Evolutionary conservation across 2,329 filamentous ascomycete species (phyloP).

Genomic region (Aspergillus amoenus): DNA sequence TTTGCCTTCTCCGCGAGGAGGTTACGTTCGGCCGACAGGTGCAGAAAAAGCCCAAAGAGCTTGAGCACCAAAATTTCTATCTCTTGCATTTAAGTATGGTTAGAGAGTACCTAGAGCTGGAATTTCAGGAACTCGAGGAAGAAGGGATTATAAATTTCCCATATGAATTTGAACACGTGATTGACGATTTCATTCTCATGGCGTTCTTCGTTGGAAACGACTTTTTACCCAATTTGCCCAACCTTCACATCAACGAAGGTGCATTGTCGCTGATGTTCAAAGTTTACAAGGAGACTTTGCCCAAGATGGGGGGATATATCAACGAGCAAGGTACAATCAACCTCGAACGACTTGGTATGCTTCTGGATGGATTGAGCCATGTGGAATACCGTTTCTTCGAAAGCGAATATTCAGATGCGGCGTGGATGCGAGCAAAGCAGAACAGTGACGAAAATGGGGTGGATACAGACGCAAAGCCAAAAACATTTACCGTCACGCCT

Average conservation of each 20-base stretch:
- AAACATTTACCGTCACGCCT: slow-evolving; percentile 72
- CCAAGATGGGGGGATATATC: slow-evolving; percentile 87
- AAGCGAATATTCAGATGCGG: slow-evolving; percentile 79
- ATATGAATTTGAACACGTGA: slow-evolving; percentile 93
- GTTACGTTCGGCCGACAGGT: slow-evolving; percentile 91
- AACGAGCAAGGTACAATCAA: slow-evolving; percentile 95
- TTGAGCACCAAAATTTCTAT: slow-evolving; percentile 99
- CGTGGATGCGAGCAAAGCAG: slow-evolving; percentile 88
- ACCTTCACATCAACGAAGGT: slow-evolving; percentile 97
- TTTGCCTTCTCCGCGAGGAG: slow-evolving; percentile 93
- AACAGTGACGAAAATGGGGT: slow-evolving; percentile 67
- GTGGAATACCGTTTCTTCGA: slow-evolving; percentile 95
- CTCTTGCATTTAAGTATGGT: slow-evolving; percentile 97
- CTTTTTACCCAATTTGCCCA: slow-evolving; percentile 94
- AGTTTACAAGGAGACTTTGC: slow-evolving; percentile 88
- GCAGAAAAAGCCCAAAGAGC: slow-evolving; percentile 87
- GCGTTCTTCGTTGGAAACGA: slow-evolving; percentile 99
- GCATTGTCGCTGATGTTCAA: slow-evolving; percentile 96
- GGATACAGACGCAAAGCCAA: slow-evolving; percentile 55
- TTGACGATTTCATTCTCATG: slow-evolving; percentile 99
- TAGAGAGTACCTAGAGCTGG: slow-evolving; percentile 91
- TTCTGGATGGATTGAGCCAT: slow-evolving; percentile 81
- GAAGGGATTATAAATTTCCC: slow-evolving; percentile 69
- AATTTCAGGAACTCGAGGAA: slow-evolving; percentile 88
- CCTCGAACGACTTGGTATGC: slow-evolving; percentile 70